Base-by-base conservation (phyloP, 768 basidiomycete species). In the Amanita rubescens region DNA sequence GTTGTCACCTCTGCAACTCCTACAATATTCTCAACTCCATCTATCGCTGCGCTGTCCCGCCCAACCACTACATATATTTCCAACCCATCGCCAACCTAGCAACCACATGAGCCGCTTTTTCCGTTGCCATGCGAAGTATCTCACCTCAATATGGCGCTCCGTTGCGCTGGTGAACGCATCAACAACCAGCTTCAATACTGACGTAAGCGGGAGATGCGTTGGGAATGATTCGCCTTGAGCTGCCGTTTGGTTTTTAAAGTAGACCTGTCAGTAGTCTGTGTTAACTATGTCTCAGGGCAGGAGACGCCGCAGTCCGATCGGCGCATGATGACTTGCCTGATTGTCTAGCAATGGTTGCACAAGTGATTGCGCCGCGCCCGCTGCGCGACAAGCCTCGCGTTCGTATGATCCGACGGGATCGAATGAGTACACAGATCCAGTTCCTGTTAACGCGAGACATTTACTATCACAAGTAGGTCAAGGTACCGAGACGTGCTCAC, bases 361-460 rank as follows among this genome's bases (percentile, higher is more conserved):
- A 20, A 99, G 80, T 45, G 84, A 80, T 66, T 92, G 88, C n/a
- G 94, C 95, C 14, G 94, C 88, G 47, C 96, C 96, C 45, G 94
- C 94, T 35, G 94, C 94, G 57, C 96, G 86, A 73, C 94, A 98
- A 30, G 90, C 82, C 72, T 96, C 94, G 56, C 96, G 88, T 71
- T 98, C 94, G 69, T 99, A 99, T 45, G 90, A 94, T 24, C 96
- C 96, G 30, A 98, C 93, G 35, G 96, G 96, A 71, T 99, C 96
- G 69, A 96, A 99, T n/a, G 95, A 97, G 77, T 99, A 99, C 27
- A 99, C 94, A 9, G 95, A 92, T 49, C 96, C 96, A 34, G 90
- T 82, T 10, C 94, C 93, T 95, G 65, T 11, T 44, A 32, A 58
- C 59, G 54, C 54, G 54, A 56, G 53, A 51, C 54, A 57, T 56